These are phyloP conservation scores for Entamoeba histolytica DNA, from an alignment of 208 protist species.

Conservation along the genomic window DNA sequence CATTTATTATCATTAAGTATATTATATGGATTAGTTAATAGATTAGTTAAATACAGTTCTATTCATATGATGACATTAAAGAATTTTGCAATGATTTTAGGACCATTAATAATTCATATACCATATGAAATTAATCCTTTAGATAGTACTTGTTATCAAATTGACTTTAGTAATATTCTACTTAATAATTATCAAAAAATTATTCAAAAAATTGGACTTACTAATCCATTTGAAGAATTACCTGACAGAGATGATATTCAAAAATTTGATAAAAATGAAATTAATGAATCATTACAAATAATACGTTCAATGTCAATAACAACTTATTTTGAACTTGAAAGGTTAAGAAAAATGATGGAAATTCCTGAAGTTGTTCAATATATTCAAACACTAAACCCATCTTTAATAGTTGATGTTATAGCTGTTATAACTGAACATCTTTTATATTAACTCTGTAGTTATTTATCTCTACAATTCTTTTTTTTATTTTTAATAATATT, in stretches of 20 bases:
- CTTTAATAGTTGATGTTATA: background rate
- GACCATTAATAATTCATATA: background rate
- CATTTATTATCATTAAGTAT: background rate
- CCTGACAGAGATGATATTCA: background rate
- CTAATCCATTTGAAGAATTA: background rate
- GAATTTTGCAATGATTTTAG: background rate
- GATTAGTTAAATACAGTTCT: background rate
- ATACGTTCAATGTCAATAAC: background rate
- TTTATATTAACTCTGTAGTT: background rate
- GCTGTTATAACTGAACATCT: background rate
- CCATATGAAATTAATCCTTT: background rate
- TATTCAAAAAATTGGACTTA: background rate
- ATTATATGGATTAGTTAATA: background rate
- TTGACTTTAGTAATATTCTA: background rate
- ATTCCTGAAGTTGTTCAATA: background rate
- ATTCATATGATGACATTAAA: background rate
- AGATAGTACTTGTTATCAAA: background rate
- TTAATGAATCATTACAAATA: background rate
- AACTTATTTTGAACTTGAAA: background rate
- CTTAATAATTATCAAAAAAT: background rate
- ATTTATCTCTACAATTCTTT: no score
- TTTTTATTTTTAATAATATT: no score
- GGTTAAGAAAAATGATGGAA: background rate
- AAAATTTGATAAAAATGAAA: background rate
- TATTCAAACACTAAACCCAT: background rate